These are phyloP conservation scores for Saccharomycopsis sp. DNA, from an alignment of 805 yeast genomes.

Conservation along the genomic window DNA sequence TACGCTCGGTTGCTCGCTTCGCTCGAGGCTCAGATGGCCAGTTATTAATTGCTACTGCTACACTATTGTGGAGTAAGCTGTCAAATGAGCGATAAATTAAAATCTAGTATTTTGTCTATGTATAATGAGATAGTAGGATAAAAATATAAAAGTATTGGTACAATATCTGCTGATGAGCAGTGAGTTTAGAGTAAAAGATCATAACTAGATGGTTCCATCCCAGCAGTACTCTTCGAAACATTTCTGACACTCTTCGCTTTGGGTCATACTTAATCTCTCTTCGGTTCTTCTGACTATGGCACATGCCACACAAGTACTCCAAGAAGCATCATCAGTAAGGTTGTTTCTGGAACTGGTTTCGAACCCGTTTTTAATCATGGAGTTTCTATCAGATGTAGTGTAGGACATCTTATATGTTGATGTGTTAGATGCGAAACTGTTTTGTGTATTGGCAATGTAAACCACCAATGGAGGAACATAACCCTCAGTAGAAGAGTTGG, in stretches of 20 bases:
- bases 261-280: conserved; percentile 55
- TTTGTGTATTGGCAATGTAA: conserved; percentile 66
- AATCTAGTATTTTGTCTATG: no score
- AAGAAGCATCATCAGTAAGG: conserved; percentile 58
- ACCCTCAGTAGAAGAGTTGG: conserved; percentile 24
- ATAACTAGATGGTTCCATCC: conserved; percentile 26
- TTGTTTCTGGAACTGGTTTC: conserved; percentile 63
- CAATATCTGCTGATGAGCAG: no score
- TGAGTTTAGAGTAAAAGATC: background rate
- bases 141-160: no score
- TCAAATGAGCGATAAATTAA: no score
- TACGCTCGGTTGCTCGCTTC: no score
- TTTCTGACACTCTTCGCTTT: conserved; percentile 55
- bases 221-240: conserved; percentile 77
- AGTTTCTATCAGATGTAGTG: conserved; percentile 44
- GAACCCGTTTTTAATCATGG: conserved; percentile 67
- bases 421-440: conserved; percentile 59
- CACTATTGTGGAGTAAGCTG: no score
- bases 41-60: no score
- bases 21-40: no score
- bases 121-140: no score
- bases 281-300: conserved; percentile 74
- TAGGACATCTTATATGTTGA: conserved; percentile 64
- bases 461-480: conserved; percentile 66
- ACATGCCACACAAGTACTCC: conserved; percentile 74